phyloP scores from a whole-genome alignment of 2,329 filamentous ascomycete genomes.

The Colletotrichum sidae region DNA sequence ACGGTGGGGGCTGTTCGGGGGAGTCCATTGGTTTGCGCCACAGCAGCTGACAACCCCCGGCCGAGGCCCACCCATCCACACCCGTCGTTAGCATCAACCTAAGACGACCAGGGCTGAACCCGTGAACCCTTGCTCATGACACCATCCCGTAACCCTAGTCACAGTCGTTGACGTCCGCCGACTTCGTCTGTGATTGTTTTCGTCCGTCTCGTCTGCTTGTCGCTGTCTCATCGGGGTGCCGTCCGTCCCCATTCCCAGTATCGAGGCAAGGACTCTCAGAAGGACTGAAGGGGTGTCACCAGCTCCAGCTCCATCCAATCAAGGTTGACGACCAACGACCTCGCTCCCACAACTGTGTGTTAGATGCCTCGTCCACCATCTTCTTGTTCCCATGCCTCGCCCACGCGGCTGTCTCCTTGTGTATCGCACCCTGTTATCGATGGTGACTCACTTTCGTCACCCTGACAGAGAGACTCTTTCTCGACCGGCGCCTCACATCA shows the following conservation, averaged over 20 bases:
- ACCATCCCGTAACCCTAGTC: slow-evolving; percentile 4
- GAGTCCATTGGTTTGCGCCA: slow-evolving; percentile 50
- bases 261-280: too few species aligned
- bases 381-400: slow-evolving; percentile 30
- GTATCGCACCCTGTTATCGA: not conserved
- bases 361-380: slow-evolving; percentile 9
- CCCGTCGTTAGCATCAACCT: not conserved
- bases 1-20: slow-evolving; percentile 20
- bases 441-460: slow-evolving; percentile 30
- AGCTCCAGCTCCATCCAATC: slow-evolving; percentile 27
- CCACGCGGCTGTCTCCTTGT: slow-evolving; percentile 19
- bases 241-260: too few species aligned
- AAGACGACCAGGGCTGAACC: slow-evolving; percentile 10
- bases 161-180: too few species aligned
- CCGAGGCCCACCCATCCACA: slow-evolving; percentile 44
- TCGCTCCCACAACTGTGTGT: slow-evolving; percentile 13
- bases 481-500: slow-evolving; percentile 1
- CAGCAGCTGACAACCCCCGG: slow-evolving; percentile 50
- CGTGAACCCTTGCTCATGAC: slow-evolving; percentile 15
- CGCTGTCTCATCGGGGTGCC: too few species aligned
- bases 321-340: slow-evolving; percentile 22
- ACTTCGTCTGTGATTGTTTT: not conserved
- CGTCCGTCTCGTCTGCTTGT: not conserved
- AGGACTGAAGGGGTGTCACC: not conserved
- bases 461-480: slow-evolving; percentile 1